These are phyloP conservation scores for Trichoderma guizhouense DNA, from an alignment of 2,329 filamentous ascomycete species.

Conservation along the genomic window DNA sequence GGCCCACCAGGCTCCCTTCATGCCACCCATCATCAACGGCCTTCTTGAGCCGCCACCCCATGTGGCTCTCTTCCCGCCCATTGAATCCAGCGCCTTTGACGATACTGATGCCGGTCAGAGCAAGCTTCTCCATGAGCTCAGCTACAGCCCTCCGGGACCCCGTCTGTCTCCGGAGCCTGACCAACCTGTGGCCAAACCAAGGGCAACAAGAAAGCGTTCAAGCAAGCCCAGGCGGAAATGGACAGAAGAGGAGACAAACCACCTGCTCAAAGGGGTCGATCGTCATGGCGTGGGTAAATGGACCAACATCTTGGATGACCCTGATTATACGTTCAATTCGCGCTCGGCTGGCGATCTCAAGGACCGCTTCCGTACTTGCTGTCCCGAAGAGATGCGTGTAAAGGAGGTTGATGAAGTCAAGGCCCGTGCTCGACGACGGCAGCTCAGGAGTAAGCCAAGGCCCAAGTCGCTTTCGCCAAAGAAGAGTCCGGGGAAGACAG, in stretches of 20 bases:
- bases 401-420: not conserved
- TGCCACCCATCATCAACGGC: slow-evolving; percentile 64
- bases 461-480: slow-evolving; percentile 36
- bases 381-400: slow-evolving; percentile 55
- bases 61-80: slow-evolving; percentile 61
- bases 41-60: slow-evolving; percentile 60
- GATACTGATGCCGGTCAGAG: slow-evolving; percentile 43
- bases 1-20: slow-evolving; percentile 51
- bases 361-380: slow-evolving; percentile 64
- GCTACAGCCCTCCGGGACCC: slow-evolving; percentile 27
- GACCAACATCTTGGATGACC: slow-evolving; percentile 61
- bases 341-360: slow-evolving; percentile 62
- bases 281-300: slow-evolving; percentile 63
- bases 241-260: slow-evolving; percentile 63
- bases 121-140: slow-evolving; percentile 43
- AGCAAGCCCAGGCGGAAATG: slow-evolving; percentile 60
- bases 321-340: slow-evolving; percentile 57
- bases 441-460: not conserved
- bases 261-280: slow-evolving; percentile 58
- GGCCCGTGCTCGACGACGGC: slow-evolving; percentile 21
- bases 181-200: slow-evolving; percentile 32
- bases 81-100: slow-evolving; percentile 55
- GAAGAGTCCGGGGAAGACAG: slow-evolving; percentile 38
- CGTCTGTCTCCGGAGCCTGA: slow-evolving; percentile 32
- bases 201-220: slow-evolving; percentile 47